Percentiles rank a stretch among this genome's conserved stretches.
phyloP scores from a whole-genome alignment of 352 stramenopile species.

The Pythium insidiosum region DNA sequence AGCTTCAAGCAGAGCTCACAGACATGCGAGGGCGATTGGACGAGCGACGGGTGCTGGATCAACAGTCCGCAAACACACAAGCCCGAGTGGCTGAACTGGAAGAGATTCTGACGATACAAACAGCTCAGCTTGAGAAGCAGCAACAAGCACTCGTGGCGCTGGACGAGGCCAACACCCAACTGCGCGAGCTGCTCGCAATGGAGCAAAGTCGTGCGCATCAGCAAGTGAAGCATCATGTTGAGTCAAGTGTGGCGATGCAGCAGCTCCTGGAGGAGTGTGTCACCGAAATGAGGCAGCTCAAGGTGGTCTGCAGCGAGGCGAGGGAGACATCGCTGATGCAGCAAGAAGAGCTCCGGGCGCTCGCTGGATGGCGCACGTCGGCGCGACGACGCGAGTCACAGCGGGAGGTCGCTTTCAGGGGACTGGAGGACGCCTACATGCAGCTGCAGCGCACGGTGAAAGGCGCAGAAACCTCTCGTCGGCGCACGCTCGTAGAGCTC shows the following conservation, averaged over 20 bases:
- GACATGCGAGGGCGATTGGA: conserved; percentile 1
- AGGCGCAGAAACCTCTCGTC: conserved; percentile 1
- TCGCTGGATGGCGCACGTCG: conserved; percentile 1
- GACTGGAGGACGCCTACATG: neutral
- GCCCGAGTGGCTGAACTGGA: conserved; percentile 4
- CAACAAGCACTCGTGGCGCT: conserved; percentile 21
- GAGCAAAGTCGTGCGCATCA: neutral
- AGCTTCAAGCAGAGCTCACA: conserved; percentile 3
- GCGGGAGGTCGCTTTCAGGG: neutral
- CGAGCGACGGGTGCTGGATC: too few species aligned
- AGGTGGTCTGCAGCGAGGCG: neutral
- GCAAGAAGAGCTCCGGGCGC: conserved; percentile 7
- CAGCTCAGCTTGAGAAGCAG: conserved; percentile 15
- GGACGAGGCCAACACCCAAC: conserved; percentile 9
- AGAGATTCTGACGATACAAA: conserved; percentile 12
- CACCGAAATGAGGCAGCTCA: neutral
- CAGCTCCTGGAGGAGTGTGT: conserved; percentile 1
- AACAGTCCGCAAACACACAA: too few species aligned
- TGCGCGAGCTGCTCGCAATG: conserved; percentile 12
- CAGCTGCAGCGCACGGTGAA: conserved; percentile 2
- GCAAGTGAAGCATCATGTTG: conserved; percentile 1
- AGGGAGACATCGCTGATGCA: conserved; percentile 11
- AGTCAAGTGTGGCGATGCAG: conserved; percentile 7
- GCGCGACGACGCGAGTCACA: neutral
- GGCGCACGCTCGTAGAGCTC: conserved; percentile 4